Percentiles rank a stretch among this genome's conserved stretches.
Conservation (phyloP, 148 eudicot species). For the Chenopodium formosanum region DNA sequence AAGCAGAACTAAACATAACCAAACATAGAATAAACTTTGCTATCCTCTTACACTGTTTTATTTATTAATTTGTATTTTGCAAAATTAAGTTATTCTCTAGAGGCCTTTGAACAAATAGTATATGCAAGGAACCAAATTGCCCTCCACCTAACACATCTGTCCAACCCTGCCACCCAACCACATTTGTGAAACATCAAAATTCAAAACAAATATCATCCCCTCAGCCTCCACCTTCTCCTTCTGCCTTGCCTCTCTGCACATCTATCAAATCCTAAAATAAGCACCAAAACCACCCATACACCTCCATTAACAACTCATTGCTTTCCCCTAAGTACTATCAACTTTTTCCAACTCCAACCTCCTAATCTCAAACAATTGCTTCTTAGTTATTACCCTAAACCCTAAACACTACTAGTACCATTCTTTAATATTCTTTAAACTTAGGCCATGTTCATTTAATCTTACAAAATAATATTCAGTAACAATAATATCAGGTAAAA, state of each 20-base stretch:
- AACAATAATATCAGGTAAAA: no score
- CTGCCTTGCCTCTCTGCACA: neutral
- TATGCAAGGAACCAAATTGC: neutral
- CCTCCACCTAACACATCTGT: neutral
- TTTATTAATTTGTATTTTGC: no score
- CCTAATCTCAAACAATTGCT: neutral
- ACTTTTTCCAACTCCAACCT: constrained; percentile 2
- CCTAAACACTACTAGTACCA: neutral
- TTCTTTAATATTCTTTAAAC: no score
- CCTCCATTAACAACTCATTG: neutral
- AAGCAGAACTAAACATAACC: no score
- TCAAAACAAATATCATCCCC: neutral
- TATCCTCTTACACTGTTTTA: neutral
- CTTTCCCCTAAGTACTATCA: neutral
- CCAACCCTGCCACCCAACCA: no score
- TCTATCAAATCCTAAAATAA: neutral
- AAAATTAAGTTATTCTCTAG: neutral
- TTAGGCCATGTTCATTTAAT: no score
- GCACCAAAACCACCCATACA: no score
- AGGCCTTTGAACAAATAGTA: neutral
- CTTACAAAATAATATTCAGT: no score
- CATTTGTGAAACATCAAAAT: neutral
- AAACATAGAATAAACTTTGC: neutral
- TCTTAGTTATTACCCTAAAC: neutral
- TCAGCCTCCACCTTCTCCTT: neutral